These are phyloP conservation scores for Kalmusia sp. DNA, from an alignment of 2,329 filamentous ascomycete species.

Conservation along the genomic window DNA sequence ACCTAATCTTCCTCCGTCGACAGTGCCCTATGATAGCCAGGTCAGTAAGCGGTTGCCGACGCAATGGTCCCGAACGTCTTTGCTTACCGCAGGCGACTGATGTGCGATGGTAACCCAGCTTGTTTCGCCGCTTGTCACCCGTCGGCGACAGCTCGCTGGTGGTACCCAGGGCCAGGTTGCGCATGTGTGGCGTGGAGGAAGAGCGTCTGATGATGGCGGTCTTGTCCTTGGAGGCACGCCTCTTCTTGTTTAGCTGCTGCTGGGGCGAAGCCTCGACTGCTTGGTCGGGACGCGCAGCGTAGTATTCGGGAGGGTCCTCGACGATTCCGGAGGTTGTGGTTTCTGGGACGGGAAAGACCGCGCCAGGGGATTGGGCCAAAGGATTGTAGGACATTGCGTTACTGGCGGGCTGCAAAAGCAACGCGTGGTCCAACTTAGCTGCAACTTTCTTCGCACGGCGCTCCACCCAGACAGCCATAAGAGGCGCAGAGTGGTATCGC, in stretches of 20 bases:
- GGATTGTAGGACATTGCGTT: constrained; percentile 47
- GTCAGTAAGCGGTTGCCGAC: constrained; percentile 20
- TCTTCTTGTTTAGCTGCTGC: constrained; percentile 42
- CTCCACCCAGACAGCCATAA: constrained; percentile 48
- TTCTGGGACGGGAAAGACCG: constrained; percentile 33
- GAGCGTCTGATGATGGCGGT: constrained; percentile 51
- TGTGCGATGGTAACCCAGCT: constrained; percentile 92
- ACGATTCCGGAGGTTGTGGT: constrained; percentile 29
- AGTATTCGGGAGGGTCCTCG: constrained; percentile 27
- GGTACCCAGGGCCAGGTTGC: constrained; percentile 46
- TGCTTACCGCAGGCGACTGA: constrained; percentile 93
- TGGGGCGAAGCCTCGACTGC: constrained; percentile 25
- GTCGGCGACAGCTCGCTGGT: constrained; percentile 54
- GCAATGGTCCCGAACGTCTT: neutral
- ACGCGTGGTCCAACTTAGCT: constrained; percentile 39
- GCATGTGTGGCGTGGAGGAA: constrained; percentile 57
- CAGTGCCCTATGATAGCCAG: constrained; percentile 74
- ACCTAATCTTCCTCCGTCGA: constrained; percentile 91
- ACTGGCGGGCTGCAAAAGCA: constrained; percentile 38
- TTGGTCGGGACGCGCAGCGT: constrained; percentile 27
- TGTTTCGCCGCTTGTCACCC: constrained; percentile 80
- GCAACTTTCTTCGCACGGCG: constrained; percentile 44
- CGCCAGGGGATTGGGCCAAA: constrained; percentile 34
- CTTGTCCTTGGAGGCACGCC: constrained; percentile 49
- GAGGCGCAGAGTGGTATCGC: constrained; percentile 37